Evolutionary conservation across 1,284 basidiomycete species (phyloP), one percentile per base, ranked within the genome.

Genomic region (Inonotus hispidus): DNA sequence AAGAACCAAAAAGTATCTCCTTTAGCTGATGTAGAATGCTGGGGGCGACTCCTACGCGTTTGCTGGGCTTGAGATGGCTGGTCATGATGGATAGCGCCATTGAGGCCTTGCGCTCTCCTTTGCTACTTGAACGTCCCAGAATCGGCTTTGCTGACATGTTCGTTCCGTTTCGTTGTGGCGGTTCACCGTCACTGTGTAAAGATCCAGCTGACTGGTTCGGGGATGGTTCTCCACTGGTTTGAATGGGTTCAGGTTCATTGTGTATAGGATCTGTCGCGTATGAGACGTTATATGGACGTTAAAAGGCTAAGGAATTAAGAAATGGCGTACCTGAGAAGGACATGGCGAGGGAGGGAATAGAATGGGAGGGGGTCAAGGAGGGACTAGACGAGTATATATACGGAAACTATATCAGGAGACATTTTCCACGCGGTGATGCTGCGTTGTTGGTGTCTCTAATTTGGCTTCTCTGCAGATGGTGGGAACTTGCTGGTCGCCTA

Each of bases 1-100:
- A 85, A 29, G 85, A 87, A 27, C 75, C 73, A 8, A 71, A 32
- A 2, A 83, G 13, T 52, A 88, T 81, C 0, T 82, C 71, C 57
- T 72, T 75, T 27, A 86, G 58, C 60, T 83, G 81, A 45, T 71
- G 53, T 63, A 72, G 66, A 13, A 76, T 55, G 0, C 73, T 66
- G 8, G 84, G 87, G 0, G 81, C 52, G 3, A 56, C 32, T 5
- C 56, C 63, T 3, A 64, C 49, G 14, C 49, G 55, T 29, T 23
- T 52, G 4, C 14, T 5, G 1, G 50, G 60, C 45, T 23, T 55
- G 14, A 58, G 14, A 45, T 58, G 41, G n/a, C 7, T 49, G 27
- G 23, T 14, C 57, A 38, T 58, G 2, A 52, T 14, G n/a, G 16
- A 50, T 27, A 23, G 1, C 13, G 29, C 16, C 47, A 13, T 32